Percentiles rank a stretch among this genome's conserved stretches.
phyloP scores from a whole-genome alignment of 1,284 basidiomycete genomes.

The Coriolopsis trogii region DNA sequence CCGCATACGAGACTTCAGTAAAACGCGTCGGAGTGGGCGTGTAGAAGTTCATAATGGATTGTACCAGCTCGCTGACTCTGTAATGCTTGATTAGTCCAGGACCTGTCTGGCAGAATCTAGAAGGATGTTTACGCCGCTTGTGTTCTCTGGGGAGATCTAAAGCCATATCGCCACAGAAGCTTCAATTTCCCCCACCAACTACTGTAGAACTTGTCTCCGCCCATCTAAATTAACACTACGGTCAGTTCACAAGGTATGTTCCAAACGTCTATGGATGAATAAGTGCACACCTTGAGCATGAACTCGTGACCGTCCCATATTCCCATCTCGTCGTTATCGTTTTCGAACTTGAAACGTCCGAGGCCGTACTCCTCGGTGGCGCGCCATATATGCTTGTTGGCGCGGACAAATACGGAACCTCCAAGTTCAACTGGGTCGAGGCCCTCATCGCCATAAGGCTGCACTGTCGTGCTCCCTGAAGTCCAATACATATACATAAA shows the following conservation, averaged over 20 bases:
- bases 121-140: slow-evolving; percentile 49
- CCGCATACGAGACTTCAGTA: slow-evolving; percentile 62
- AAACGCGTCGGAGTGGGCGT: slow-evolving; percentile 56
- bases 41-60: slow-evolving; percentile 67
- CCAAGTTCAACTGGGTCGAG: slow-evolving; percentile 80
- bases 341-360: slow-evolving; percentile 50
- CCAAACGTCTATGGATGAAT: background rate
- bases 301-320: slow-evolving; percentile 87
- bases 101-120: background rate
- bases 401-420: slow-evolving; percentile 85
- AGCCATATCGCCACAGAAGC: slow-evolving; percentile 82
- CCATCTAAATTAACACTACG: slow-evolving; percentile 28
- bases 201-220: slow-evolving; percentile 39
- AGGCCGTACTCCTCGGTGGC: slow-evolving; percentile 83
- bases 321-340: slow-evolving; percentile 54
- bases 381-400: slow-evolving; percentile 83
- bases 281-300: slow-evolving; percentile 57
- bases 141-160: slow-evolving; percentile 62
- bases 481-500: background rate
- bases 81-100: background rate
- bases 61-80: slow-evolving; percentile 62
- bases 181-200: slow-evolving; percentile 76
- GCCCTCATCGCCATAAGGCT: slow-evolving; percentile 72
- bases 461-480: slow-evolving; percentile 78
- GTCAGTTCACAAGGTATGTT: background rate